phyloP scores from a whole-genome alignment of 371 early-diverging fungal species.

The Syncephalastrum contaminatum region DNA sequence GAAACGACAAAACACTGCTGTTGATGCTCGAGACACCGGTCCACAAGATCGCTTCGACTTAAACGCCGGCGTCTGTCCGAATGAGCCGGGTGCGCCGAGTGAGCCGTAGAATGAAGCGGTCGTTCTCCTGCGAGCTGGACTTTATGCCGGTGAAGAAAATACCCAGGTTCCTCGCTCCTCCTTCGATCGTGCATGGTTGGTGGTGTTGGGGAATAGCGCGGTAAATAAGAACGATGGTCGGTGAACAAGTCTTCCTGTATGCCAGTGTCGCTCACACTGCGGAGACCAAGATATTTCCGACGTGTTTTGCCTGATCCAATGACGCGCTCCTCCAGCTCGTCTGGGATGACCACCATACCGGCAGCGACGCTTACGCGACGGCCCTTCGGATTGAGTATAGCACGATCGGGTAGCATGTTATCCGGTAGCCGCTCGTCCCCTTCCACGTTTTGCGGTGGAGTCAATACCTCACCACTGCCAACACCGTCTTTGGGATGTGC shows the following conservation, averaged over 20 bases:
- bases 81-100: too few relatives aligned
- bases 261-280: conserved; percentile 38
- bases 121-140: conserved; percentile 4
- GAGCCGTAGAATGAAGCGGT: not conserved
- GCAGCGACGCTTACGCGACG: conserved; percentile 60
- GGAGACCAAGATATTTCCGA: conserved; percentile 39
- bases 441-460: not conserved
- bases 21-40: conserved; percentile 16
- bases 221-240: too few relatives aligned
- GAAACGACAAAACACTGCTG: not conserved
- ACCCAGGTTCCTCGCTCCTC: conserved; percentile 41
- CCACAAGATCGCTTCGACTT: conserved; percentile 14
- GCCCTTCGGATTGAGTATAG: conserved; percentile 43
- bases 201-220: too few relatives aligned
- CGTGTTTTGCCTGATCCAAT: conserved; percentile 34
- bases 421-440: conserved; percentile 26
- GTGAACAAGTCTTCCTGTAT: not conserved
- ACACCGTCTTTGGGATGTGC: conserved; percentile 4
- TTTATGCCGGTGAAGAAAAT: conserved; percentile 16
- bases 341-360: conserved; percentile 53
- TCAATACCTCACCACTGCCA: too few relatives aligned
- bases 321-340: conserved; percentile 45
- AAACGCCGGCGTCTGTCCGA: not conserved
- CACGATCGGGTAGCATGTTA: conserved; percentile 33
- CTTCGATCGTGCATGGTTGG: conserved; percentile 16